Base-by-base conservation (phyloP, 257 asterid genomes). In the Nicotiana undulata region DNA sequence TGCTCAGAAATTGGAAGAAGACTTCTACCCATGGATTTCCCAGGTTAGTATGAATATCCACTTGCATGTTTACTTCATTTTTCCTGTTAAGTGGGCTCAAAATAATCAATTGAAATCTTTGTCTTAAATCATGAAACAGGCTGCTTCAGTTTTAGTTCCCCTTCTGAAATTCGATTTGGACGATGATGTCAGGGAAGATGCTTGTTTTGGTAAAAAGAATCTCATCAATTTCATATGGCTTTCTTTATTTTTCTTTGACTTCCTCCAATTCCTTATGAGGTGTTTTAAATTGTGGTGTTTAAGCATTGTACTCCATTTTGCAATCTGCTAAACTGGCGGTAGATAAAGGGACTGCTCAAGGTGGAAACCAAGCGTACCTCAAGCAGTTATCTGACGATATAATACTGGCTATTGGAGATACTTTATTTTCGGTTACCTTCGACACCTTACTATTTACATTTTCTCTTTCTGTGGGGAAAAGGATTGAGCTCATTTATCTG, bases 261-360 rank as follows among this genome's bases (percentile, higher is more conserved):
- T 64, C n/a, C 9, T 17, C 40, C 53, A 55, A 34, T 68, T 56
- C 44, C 49, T 85, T 20, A 15, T 76, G 55, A 77, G 65, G 22
- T 84, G 18, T 44, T 85, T 76, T 80, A 91, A 80, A 94, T 90
- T 88, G 17, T 86, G 81, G 49, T 29, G 31, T 67, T 85, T 67
- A 79, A 95, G 99, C 97, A 65, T 93, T 95, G 98, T 94, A 97
- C 56, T 93, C 90, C 89, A 84, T 95, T 66, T 81, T 95, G 84
- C 88, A 86, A 40, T 93, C 99, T 70, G 98, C 99, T 51, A 95
- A 90, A 77, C 85, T 91, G 86, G 97, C 97, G 52, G 90, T 89
- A 34, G 97, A 90, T 83, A 93, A 92, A 85, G 99, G 98, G 82
- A 83, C 84, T 84, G 94, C 97, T 79, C 95, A 88, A 85, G 95